Evolutionary conservation across 2,329 filamentous ascomycete genomes (phyloP).

Genomic region (Paecilomyces variotii): DNA sequence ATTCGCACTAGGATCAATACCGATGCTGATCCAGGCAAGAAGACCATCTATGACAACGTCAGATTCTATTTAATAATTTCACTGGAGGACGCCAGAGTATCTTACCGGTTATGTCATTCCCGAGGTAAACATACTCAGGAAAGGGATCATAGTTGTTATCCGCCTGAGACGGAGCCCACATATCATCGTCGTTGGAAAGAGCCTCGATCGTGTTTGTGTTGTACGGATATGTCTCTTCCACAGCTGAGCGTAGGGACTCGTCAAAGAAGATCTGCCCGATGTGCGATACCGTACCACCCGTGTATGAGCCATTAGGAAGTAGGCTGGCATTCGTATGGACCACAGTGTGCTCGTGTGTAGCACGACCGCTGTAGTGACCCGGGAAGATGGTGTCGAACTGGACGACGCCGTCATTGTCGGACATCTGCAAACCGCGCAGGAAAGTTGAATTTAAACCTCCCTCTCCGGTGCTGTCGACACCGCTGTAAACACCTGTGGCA

Average conservation of each 20-base stretch:
- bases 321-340: constrained; percentile 32
- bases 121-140: constrained; percentile 47
- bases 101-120: constrained; percentile 31
- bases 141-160: constrained; percentile 44
- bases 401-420: constrained; percentile 41
- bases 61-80: not conserved
- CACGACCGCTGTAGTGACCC: constrained; percentile 40
- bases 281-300: constrained; percentile 39
- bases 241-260: constrained; percentile 36
- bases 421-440: constrained; percentile 42
- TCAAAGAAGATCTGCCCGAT: constrained; percentile 46
- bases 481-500: constrained; percentile 38
- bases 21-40: constrained; percentile 44
- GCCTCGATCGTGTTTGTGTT: constrained; percentile 14
- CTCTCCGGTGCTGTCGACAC: constrained; percentile 2
- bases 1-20: constrained; percentile 35
- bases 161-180: constrained; percentile 33
- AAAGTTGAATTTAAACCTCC: constrained; percentile 34
- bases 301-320: constrained; percentile 39
- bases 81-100: not conserved
- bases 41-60: constrained; percentile 31
- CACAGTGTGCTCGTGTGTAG: constrained; percentile 44
- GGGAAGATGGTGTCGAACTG: constrained; percentile 42
- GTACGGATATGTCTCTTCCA: constrained; percentile 35
- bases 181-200: constrained; percentile 38